These are phyloP conservation scores for Rhodotorula glutinis DNA, from an alignment of 1,284 basidiomycete species.

Conservation along the genomic window DNA sequence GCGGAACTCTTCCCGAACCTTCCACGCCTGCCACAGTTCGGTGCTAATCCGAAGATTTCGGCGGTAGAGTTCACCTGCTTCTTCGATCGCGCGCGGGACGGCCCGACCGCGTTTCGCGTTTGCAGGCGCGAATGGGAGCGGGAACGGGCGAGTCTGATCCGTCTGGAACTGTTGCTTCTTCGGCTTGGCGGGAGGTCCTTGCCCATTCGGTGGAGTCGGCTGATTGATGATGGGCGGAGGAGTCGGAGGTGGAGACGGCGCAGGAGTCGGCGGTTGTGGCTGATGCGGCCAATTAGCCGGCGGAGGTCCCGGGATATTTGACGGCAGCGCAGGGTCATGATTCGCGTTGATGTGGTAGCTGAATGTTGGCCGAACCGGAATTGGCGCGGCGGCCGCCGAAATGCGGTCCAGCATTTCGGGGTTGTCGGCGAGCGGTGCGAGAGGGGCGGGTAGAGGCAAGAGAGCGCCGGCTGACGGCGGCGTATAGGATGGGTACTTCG, in stretches of 20 bases:
- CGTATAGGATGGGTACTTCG: conserved; percentile 83
- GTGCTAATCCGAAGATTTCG: conserved; percentile 87
- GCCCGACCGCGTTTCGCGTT: conserved; percentile 49
- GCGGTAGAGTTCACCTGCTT: conserved; percentile 86
- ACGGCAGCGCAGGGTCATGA: conserved; percentile 33
- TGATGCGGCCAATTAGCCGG: conserved; percentile 16
- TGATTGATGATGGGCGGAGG: conserved; percentile 67
- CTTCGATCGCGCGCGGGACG: conserved; percentile 91
- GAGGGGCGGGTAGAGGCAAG: conserved; percentile 44
- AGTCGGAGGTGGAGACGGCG: conserved; percentile 44
- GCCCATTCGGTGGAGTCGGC: conserved; percentile 2
- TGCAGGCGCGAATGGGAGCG: conserved; percentile 80
- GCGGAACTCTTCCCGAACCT: conserved; percentile 90
- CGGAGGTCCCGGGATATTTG: conserved; percentile 22
- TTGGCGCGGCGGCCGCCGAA: conserved; percentile 85
- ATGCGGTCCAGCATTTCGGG: conserved; percentile 56
- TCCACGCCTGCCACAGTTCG: conserved; percentile 89
- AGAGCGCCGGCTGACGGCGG: conserved; percentile 44
- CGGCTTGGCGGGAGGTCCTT: conserved; percentile 61
- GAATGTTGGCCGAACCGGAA: conserved; percentile 64
- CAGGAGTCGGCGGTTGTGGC: conserved; percentile 35
- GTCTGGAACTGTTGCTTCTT: conserved; percentile 99
- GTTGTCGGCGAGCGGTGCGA: conserved; percentile 21
- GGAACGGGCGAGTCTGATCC: conserved; percentile 87
- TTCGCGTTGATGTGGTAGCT: conserved; percentile 68